Evolutionary conservation across 768 basidiomycete species (phyloP).

Genomic region (Lanmaoa rubissima): DNA sequence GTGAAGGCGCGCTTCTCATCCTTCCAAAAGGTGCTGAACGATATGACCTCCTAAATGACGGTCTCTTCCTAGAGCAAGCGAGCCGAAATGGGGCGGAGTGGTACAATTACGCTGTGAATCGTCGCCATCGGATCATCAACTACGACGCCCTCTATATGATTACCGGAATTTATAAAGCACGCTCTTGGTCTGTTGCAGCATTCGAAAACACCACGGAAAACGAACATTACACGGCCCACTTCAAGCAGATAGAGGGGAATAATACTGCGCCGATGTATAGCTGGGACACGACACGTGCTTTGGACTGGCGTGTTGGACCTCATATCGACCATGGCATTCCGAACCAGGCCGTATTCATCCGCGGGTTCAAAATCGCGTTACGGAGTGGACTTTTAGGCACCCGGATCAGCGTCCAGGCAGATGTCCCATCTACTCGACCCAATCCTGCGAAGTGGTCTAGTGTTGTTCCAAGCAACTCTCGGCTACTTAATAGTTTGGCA

Average conservation of each 20-base stretch:
- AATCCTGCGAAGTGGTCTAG: not conserved
- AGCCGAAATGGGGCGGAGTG: not conserved
- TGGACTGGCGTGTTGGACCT: not conserved
- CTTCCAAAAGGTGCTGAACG: not conserved
- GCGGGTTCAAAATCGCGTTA: conserved; percentile 14
- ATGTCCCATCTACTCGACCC: not conserved
- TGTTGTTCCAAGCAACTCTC: not conserved
- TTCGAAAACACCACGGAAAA: not conserved
- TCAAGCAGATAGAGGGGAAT: not conserved
- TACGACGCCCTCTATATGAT: not conserved
- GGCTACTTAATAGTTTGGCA: not conserved
- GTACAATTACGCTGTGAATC: not conserved
- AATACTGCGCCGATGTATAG: not conserved
- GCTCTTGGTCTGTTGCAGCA: conserved; percentile 27
- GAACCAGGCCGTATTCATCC: conserved; percentile 22
- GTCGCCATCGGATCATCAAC: not conserved
- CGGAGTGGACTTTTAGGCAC: not conserved
- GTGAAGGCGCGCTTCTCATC: not conserved
- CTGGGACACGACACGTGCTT: not conserved
- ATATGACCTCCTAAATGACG: not conserved
- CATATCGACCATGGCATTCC: not conserved
- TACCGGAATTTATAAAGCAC: not conserved
- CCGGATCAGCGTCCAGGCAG: not conserved
- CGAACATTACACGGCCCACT: not conserved
- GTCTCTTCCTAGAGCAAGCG: not conserved